A percentile compares a stretch with the other conserved stretches of the same genome.
Evolutionary conservation across 306 rosid species (phyloP).

Genomic region (Gastrolobium bilobum): DNA sequence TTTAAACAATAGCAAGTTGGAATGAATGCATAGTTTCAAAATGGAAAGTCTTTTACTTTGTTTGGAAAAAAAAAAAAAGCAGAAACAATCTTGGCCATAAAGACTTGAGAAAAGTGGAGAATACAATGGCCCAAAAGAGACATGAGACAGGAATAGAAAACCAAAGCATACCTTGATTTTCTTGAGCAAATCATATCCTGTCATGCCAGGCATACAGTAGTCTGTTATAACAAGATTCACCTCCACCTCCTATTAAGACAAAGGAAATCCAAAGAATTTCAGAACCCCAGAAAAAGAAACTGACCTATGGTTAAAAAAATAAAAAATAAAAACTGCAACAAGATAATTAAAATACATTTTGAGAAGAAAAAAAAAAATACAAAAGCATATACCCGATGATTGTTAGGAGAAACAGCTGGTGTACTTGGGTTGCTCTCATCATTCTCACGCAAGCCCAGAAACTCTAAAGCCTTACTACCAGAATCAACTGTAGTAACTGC

Average conservation of each 20-base stretch:
- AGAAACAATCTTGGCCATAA: slow-evolving; percentile 44
- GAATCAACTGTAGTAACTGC: slow-evolving; percentile 98
- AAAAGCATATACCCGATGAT: slow-evolving; percentile 69
- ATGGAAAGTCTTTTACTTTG: slow-evolving; percentile 39
- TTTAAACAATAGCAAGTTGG: slow-evolving; percentile 36
- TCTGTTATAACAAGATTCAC: slow-evolving; percentile 95
- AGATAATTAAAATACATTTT: slow-evolving; percentile 21
- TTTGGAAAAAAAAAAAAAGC: not conserved
- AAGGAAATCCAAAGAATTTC: slow-evolving; percentile 40
- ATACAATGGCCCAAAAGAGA: slow-evolving; percentile 43
- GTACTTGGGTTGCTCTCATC: slow-evolving; percentile 60
- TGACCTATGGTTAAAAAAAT: not conserved
- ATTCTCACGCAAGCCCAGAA: slow-evolving; percentile 75
- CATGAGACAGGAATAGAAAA: slow-evolving; percentile 52
- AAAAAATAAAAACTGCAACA: not conserved
- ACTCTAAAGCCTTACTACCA: slow-evolving; percentile 94
- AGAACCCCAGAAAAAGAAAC: slow-evolving; percentile 47
- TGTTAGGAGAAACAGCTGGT: slow-evolving; percentile 60
- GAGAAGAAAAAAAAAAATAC: slow-evolving; percentile 36
- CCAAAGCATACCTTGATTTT: slow-evolving; percentile 79
- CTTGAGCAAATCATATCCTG: slow-evolving; percentile 95
- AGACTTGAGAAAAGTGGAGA: slow-evolving; percentile 42
- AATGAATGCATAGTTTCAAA: slow-evolving; percentile 45
- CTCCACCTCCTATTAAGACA: slow-evolving; percentile 70
- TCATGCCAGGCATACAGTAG: slow-evolving; percentile 99